Evolutionary conservation across 2,329 filamentous ascomycete species (phyloP).

Genomic region (Phaeosphaeria sp.): DNA sequence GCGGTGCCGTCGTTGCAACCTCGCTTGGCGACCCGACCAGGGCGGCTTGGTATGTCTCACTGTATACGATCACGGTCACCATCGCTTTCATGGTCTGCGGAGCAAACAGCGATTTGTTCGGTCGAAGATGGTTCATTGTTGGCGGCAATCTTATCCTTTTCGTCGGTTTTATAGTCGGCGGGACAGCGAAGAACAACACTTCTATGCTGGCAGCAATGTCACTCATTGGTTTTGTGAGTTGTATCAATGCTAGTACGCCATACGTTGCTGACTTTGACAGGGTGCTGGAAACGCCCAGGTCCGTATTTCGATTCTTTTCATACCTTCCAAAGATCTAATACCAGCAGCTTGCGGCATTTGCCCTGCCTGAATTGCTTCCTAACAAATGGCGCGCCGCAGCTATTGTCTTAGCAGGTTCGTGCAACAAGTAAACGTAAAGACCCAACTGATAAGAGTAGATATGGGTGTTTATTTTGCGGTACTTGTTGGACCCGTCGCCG

Average conservation of each 20-base stretch:
- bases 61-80: slow-evolving; percentile 52
- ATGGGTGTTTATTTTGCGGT: slow-evolving; percentile 53
- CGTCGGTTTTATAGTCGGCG: slow-evolving; percentile 49
- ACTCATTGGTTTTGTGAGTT: slow-evolving; percentile 50
- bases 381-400: slow-evolving; percentile 53
- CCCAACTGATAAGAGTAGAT: slow-evolving; percentile 1
- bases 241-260: background rate
- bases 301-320: background rate
- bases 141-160: slow-evolving; percentile 51
- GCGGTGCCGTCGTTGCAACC: slow-evolving; percentile 39
- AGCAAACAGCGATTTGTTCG: slow-evolving; percentile 57
- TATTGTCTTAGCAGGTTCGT: slow-evolving; percentile 20
- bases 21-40: slow-evolving; percentile 45
- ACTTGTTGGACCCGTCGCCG: slow-evolving; percentile 56
- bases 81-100: slow-evolving; percentile 51
- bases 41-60: slow-evolving; percentile 45
- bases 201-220: slow-evolving; percentile 51
- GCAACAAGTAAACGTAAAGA: background rate
- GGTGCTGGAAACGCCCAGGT: slow-evolving; percentile 33
- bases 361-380: slow-evolving; percentile 56
- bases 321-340: background rate
- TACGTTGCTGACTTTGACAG: background rate
- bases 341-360: slow-evolving; percentile 47
- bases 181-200: slow-evolving; percentile 47
- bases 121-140: slow-evolving; percentile 56